phyloP scores from a whole-genome alignment of 352 stramenopile species.

The Pythium grandisporangium region DNA sequence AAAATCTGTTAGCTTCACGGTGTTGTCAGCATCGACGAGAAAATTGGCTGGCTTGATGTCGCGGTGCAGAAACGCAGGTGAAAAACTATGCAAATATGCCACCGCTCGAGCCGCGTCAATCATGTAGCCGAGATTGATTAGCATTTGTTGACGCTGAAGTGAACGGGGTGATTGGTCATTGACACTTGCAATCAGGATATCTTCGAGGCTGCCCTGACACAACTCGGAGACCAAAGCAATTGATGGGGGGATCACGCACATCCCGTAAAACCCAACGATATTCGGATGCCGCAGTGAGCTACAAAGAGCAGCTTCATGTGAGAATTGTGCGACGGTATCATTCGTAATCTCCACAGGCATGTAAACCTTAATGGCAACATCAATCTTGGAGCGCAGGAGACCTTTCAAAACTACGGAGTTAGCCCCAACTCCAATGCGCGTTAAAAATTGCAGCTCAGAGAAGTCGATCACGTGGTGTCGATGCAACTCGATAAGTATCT shows the following conservation, averaged over 20 bases:
- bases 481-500: conserved; percentile 8
- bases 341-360: conserved; percentile 44
- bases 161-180: conserved; percentile 8
- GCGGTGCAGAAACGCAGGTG: conserved; percentile 55
- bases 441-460: conserved; percentile 3
- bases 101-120: conserved; percentile 51
- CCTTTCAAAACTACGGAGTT: conserved; percentile 61
- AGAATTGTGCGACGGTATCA: conserved; percentile 69
- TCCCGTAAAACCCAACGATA: conserved; percentile 76
- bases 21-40: conserved; percentile 32
- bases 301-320: conserved; percentile 68
- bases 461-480: conserved; percentile 9
- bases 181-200: conserved; percentile 21
- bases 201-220: conserved; percentile 34
- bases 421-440: conserved; percentile 15
- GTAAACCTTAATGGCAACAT: conserved; percentile 75
- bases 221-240: conserved; percentile 64
- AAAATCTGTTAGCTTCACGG: conserved; percentile 53
- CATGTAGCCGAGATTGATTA: conserved; percentile 57
- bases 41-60: conserved; percentile 70
- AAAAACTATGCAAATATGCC: conserved; percentile 67
- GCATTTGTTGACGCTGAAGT: conserved; percentile 21
- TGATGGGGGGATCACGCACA: conserved; percentile 70
- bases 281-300: conserved; percentile 66
- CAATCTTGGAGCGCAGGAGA: conserved; percentile 26